Evolutionary conservation across 331 rosid species (phyloP), one percentile per base, ranked within the genome.

Genomic region (Ulmus americana): DNA sequence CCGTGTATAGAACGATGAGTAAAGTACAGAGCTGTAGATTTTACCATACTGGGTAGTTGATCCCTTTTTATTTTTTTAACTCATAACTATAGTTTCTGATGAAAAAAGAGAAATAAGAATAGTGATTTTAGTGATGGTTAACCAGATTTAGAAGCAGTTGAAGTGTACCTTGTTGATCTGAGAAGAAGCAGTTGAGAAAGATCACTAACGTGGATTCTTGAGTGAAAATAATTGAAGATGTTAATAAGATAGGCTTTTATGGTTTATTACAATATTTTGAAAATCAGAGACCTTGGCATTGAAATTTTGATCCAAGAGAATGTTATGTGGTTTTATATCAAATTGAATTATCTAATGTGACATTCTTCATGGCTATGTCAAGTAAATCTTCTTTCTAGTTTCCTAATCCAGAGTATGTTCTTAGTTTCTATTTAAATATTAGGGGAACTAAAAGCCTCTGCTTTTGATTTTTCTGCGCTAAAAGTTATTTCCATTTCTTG

Each of bases 231-330:
- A 55, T 9, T 12, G 35, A 12, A 45, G 11, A 42, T 59, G 64
- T 0, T 59, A 59, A 12, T 41, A 12, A 14, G 13, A 59, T 59
- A 28, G 35, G 35, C 35, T 28, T 28, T 28, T 28, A 28, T 28
- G 35, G 35, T 55, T 8, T 10, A 20, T 55, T 18, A 9, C 7
- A 55, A 20, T n/a, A 9, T 54, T 54, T 10, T 6, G 3, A 59
- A 59, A 22, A n/a, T 46, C 10, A 10, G 5, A 2, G 0, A 18
- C 50, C 20, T 35, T 61, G 13, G 28, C 50, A 60, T 42, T 60
- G n/a, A 60, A 60, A 41, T 42, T n/a, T 44, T 60, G 49, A 60
- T 60, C 64, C 1, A 60, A 60, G 40, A 60, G 64, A 6, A 60
- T 60, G 5, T 60, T 60, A 8, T 60, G 64, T 0, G 50, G 40